Percentiles rank a stretch among this genome's conserved stretches.
These are phyloP conservation scores for Saposhnikovia divaricata DNA, from an alignment of 129 eudicot genomes.

Conservation along the genomic window DNA sequence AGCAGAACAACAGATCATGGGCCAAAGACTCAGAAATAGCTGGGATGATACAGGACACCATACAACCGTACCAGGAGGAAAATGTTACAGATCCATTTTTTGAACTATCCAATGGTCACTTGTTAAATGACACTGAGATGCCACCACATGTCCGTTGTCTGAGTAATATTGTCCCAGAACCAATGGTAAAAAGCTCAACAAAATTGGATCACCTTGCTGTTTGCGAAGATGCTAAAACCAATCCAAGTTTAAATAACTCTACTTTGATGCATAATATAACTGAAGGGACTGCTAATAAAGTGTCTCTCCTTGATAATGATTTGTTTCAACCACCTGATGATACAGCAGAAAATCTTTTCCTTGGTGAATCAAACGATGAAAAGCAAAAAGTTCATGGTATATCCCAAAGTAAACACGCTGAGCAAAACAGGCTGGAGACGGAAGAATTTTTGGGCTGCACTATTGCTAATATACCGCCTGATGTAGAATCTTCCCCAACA, in stretches of 20 bases:
- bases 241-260: slow-evolving; percentile 13
- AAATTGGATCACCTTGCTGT: slow-evolving; percentile 9
- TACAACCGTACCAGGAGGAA: slow-evolving; percentile 20
- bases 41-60: slow-evolving; percentile 5
- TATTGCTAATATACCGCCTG: slow-evolving; percentile 7
- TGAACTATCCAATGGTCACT: slow-evolving; percentile 30
- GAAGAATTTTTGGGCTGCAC: slow-evolving; percentile 21
- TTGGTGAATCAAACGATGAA: slow-evolving; percentile 18
- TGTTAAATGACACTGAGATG: slow-evolving; percentile 27
- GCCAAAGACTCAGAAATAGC: slow-evolving; percentile 22
- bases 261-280: slow-evolving; percentile 25
- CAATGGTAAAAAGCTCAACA: slow-evolving; percentile 15
- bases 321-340: slow-evolving; percentile 25
- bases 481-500: slow-evolving; percentile 14
- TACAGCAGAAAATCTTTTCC: slow-evolving; percentile 14
- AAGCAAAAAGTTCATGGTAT: slow-evolving; percentile 16
- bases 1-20: slow-evolving; percentile 22
- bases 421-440: slow-evolving; percentile 33
- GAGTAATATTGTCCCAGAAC: slow-evolving; percentile 20
- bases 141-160: slow-evolving; percentile 20
- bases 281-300: slow-evolving; percentile 21
- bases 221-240: slow-evolving; percentile 18
- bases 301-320: slow-evolving; percentile 45
- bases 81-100: slow-evolving; percentile 24
- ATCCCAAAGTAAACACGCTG: slow-evolving; percentile 13